These are phyloP conservation scores for Pichia sp. DNA, from an alignment of 1,139 yeast genomes.

Conservation along the genomic window DNA sequence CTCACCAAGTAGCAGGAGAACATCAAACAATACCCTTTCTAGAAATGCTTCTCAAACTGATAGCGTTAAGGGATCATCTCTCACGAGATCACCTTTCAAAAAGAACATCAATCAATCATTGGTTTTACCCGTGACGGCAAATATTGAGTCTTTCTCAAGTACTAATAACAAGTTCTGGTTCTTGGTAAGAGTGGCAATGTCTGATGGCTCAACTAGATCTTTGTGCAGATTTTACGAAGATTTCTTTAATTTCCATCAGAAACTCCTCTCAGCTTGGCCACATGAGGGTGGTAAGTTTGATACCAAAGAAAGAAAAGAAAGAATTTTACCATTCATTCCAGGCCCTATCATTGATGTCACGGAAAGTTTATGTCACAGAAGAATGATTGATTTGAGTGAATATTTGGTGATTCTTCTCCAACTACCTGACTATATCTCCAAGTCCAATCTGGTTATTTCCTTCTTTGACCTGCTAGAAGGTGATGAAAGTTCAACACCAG, in stretches of 20 bases:
- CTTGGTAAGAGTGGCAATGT: conserved; percentile 60
- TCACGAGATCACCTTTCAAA: neutral
- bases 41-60: conserved; percentile 9
- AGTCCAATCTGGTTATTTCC: conserved; percentile 58
- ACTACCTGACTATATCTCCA: conserved; percentile 72
- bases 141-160: conserved; percentile 63
- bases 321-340: conserved; percentile 90
- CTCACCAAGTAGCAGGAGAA: too few species aligned
- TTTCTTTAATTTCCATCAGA: conserved; percentile 89
- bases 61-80: conserved; percentile 3
- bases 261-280: conserved; percentile 77
- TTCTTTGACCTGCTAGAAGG: conserved; percentile 67
- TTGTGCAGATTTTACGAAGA: conserved; percentile 92
- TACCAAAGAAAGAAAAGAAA: conserved; percentile 42
- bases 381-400: conserved; percentile 78
- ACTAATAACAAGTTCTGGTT: conserved; percentile 92
- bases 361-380: conserved; percentile 76
- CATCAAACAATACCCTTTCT: conserved; percentile 1
- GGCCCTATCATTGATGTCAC: conserved; percentile 94
- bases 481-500: conserved; percentile 32
- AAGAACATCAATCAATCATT: conserved; percentile 1
- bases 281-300: conserved; percentile 84
- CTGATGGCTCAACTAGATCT: conserved; percentile 62
- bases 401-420: conserved; percentile 70
- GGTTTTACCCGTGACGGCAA: conserved; percentile 18